Evolutionary conservation across 164 flowering plant genomes (phyloP).

Genomic region (Macadamia tetraphylla): DNA sequence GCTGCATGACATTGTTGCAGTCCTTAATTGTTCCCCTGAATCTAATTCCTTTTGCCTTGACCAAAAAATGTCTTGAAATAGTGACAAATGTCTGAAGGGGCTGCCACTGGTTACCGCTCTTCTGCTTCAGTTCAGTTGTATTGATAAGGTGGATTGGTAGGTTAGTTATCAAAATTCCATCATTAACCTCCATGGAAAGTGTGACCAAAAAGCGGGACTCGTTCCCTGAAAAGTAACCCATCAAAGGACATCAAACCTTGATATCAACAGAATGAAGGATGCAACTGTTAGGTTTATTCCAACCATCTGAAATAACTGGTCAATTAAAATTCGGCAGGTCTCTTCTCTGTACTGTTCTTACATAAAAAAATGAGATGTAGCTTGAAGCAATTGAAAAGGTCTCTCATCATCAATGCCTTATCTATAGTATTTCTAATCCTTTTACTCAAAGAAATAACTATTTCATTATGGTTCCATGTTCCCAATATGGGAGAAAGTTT

Average conservation of each 20-base stretch:
- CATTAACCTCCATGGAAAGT: constrained; percentile 70
- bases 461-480: no score
- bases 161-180: constrained; percentile 49
- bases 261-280: neutral
- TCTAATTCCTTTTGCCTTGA: constrained; percentile 67
- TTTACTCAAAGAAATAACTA: no score
- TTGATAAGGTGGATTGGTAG: constrained; percentile 54
- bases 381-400: no score
- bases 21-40: constrained; percentile 55
- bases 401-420: no score
- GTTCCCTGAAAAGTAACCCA: constrained; percentile 38
- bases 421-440: no score
- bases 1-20: constrained; percentile 60
- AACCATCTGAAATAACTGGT: neutral
- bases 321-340: no score
- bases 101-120: constrained; percentile 61
- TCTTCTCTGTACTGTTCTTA: no score
- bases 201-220: constrained; percentile 43
- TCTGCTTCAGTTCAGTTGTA: constrained; percentile 67
- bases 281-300: neutral
- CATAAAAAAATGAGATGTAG: no score
- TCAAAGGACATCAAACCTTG: neutral
- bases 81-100: constrained; percentile 80
- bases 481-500: no score
- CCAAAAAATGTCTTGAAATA: constrained; percentile 59